Evolutionary conservation across 768 basidiomycete species (phyloP).

Genomic region (Tulasnella sp.): DNA sequence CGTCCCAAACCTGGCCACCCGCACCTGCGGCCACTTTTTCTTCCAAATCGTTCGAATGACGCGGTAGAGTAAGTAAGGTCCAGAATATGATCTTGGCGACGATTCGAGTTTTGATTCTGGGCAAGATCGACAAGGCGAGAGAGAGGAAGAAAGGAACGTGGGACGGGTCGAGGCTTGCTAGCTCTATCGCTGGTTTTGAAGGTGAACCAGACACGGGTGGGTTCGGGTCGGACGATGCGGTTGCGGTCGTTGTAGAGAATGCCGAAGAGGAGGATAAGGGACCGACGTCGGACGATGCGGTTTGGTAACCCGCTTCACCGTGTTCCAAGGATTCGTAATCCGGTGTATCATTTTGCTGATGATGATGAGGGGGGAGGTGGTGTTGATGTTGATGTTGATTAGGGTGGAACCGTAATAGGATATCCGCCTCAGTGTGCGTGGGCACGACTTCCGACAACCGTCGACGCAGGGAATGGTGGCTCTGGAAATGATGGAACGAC

Average conservation of each 20-base stretch:
- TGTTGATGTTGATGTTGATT: not conserved
- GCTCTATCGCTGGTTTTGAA: not conserved
- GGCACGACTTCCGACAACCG: not conserved
- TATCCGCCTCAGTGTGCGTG: not conserved
- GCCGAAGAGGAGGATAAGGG: not conserved
- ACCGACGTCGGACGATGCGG: not conserved
- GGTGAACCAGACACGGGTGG: not conserved
- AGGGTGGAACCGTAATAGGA: not conserved
- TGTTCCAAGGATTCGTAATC: not conserved
- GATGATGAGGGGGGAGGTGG: not conserved
- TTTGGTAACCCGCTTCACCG: not conserved
- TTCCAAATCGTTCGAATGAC: not conserved
- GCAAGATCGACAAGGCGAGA: constrained; percentile 9
- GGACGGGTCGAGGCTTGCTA: constrained; percentile 5
- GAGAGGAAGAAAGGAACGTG: constrained; percentile 7
- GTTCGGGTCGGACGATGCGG: not conserved
- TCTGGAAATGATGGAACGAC: not conserved
- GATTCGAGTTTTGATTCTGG: not conserved
- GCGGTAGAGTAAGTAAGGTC: not conserved
- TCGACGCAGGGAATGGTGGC: not conserved
- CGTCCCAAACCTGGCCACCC: not conserved
- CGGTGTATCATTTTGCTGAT: not conserved
- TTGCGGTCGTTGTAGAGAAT: not conserved
- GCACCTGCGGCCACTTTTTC: not conserved
- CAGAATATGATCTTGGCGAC: not conserved